These are phyloP conservation scores for Tylopilus sp. DNA, from an alignment of 1,284 basidiomycete genomes.

Conservation along the genomic window DNA sequence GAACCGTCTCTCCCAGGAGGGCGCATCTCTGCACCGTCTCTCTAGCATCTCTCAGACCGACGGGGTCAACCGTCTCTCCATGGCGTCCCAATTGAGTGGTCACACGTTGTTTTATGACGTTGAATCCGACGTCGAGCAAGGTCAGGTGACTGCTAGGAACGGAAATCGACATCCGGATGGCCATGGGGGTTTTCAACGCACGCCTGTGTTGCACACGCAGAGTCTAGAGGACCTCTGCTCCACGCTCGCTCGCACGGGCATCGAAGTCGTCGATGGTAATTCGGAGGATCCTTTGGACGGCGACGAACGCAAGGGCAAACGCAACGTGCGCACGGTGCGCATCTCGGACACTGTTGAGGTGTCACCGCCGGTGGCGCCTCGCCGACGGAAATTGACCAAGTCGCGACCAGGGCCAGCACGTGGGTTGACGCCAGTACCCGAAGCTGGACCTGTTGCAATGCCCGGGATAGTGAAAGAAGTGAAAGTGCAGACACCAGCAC, in stretches of 20 bases:
- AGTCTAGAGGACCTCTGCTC: constrained; percentile 27
- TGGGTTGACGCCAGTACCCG: neutral
- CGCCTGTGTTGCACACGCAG: constrained; percentile 17
- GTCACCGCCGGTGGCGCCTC: constrained; percentile 13
- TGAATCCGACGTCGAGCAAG: constrained; percentile 9
- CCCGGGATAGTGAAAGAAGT: neutral
- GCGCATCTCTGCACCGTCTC: constrained; percentile 5
- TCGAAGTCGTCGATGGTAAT: constrained; percentile 5
- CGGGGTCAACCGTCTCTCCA: constrained; percentile 19
- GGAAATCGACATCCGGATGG: neutral
- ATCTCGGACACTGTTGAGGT: constrained; percentile 28
- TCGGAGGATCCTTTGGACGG: neutral
- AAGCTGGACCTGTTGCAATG: neutral
- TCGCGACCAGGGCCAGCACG: constrained; percentile 9
- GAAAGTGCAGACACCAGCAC: neutral
- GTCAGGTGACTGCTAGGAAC: neutral
- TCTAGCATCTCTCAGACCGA: constrained; percentile 15
- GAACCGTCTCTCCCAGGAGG: constrained; percentile 27
- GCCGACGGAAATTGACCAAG: constrained; percentile 28
- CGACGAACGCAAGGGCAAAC: constrained; percentile 11
- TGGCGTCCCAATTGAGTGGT: constrained; percentile 25
- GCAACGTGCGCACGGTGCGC: constrained; percentile 24
- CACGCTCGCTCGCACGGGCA: constrained; percentile 17
- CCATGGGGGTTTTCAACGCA: neutral
- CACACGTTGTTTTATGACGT: constrained; percentile 29